These are phyloP conservation scores for Crucihimalaya himalaica DNA, from an alignment of 345 rosid species.

Conservation along the genomic window DNA sequence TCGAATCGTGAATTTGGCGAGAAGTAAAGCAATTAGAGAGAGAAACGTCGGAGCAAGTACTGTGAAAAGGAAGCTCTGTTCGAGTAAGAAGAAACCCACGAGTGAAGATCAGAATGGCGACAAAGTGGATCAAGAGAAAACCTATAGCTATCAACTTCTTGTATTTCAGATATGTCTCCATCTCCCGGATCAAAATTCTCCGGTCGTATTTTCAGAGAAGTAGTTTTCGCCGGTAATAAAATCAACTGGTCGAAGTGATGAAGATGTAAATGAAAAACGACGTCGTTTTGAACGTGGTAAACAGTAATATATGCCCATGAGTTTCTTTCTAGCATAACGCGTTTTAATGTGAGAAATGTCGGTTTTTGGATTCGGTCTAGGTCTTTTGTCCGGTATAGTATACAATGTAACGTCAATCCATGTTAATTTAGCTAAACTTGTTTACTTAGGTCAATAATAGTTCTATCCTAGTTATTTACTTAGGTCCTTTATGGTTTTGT, in stretches of 20 bases:
- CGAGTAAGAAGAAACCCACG: slow-evolving; percentile 91
- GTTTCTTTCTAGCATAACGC: too few relatives aligned
- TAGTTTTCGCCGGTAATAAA: slow-evolving; percentile 16
- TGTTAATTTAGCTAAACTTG: too few relatives aligned
- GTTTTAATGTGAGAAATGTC: too few relatives aligned
- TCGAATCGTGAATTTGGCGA: neutral
- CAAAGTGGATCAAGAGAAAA: slow-evolving; percentile 51
- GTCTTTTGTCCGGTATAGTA: too few relatives aligned
- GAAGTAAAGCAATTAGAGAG: slow-evolving; percentile 60
- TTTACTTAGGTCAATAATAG: too few relatives aligned
- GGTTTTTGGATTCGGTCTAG: too few relatives aligned
- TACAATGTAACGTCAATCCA: too few relatives aligned
- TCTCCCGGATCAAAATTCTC: slow-evolving; percentile 9
- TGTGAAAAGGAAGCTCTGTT: slow-evolving; percentile 81
- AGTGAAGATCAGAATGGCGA: slow-evolving; percentile 66
- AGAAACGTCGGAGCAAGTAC: slow-evolving; percentile 65
- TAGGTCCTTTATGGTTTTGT: too few relatives aligned
- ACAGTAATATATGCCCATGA: too few relatives aligned
- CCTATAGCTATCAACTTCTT: slow-evolving; percentile 39
- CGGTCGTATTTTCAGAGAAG: neutral
- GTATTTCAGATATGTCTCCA: slow-evolving; percentile 33
- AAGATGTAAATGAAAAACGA: neutral
- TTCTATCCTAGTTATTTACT: too few relatives aligned
- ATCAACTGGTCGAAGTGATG: neutral
- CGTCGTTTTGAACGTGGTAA: neutral